Conservation (phyloP, 176 grass and related monocot genomes). For the Secale cereale region DNA sequence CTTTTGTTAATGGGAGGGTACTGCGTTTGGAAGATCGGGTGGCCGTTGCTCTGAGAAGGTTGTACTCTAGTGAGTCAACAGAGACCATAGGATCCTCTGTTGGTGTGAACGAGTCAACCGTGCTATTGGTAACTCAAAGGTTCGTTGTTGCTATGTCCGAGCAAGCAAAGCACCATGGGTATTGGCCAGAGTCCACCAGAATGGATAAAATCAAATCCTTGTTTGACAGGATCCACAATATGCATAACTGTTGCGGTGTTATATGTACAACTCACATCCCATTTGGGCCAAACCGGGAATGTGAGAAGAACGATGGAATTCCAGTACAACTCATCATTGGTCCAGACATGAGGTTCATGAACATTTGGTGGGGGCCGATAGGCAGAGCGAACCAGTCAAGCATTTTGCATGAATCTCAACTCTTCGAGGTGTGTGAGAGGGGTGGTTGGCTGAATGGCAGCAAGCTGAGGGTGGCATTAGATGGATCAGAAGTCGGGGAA, state of each 20-base stretch:
- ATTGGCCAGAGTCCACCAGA: constrained; percentile 40
- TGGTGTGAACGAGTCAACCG: constrained; percentile 44
- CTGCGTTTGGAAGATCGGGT: constrained; percentile 39
- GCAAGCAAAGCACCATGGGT: constrained; percentile 27
- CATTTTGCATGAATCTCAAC: too few species aligned
- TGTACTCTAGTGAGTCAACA: background rate
- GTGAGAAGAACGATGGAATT: background rate
- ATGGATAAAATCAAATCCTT: constrained; percentile 42
- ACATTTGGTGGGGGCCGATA: background rate
- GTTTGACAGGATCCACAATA: constrained; percentile 42
- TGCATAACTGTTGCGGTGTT: constrained; percentile 69
- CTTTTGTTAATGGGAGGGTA: background rate
- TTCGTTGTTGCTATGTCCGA: constrained; percentile 51
- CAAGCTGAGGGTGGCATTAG: too few species aligned
- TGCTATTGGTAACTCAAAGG: constrained; percentile 51
- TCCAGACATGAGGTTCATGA: background rate
- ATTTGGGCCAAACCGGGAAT: background rate
- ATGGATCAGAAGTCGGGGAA: too few species aligned
- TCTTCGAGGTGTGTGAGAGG: background rate
- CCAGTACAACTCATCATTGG: background rate
- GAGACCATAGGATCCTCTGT: background rate
- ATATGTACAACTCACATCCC: constrained; percentile 47
- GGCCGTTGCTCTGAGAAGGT: background rate
- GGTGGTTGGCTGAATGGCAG: too few species aligned
- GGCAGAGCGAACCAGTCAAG: too few species aligned